These are phyloP conservation scores for Cyberlindnera meyerae DNA, from an alignment of 805 yeast species.

Conservation along the genomic window DNA sequence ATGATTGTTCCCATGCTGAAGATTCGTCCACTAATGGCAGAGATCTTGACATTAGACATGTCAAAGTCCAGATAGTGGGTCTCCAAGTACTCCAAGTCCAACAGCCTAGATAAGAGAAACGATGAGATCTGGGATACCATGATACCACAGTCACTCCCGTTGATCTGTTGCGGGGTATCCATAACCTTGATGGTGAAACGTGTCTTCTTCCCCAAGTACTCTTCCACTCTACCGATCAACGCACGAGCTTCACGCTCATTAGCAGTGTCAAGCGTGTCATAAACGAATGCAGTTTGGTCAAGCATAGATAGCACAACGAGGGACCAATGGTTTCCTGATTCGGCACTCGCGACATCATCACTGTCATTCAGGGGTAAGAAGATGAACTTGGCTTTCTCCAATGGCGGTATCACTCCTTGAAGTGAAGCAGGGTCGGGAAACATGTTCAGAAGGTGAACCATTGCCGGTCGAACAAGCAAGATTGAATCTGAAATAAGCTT, in stretches of 20 bases:
- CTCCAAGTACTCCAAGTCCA: slow-evolving; percentile 24
- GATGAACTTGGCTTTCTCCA: slow-evolving; percentile 42
- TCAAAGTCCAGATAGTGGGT: slow-evolving; percentile 34
- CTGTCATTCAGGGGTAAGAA: slow-evolving; percentile 68
- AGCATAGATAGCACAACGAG: slow-evolving; percentile 47
- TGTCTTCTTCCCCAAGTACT: slow-evolving; percentile 14
- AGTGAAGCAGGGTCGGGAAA: slow-evolving; percentile 41
- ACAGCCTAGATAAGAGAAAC: slow-evolving; percentile 29
- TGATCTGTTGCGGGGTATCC: slow-evolving; percentile 52
- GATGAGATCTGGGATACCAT: slow-evolving; percentile 32
- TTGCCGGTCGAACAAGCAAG: slow-evolving; percentile 50
- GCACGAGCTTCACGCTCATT: slow-evolving; percentile 22
- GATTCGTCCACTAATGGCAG: slow-evolving; percentile 45
- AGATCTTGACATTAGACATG: slow-evolving; percentile 36
- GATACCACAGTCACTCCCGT: slow-evolving; percentile 63
- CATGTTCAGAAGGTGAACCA: slow-evolving; percentile 57
- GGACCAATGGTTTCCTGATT: slow-evolving; percentile 78
- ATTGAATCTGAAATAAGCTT: slow-evolving; percentile 30
- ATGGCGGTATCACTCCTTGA: slow-evolving; percentile 40
- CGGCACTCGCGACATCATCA: slow-evolving; percentile 51
- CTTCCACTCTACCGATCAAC: slow-evolving; percentile 21
- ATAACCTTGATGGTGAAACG: slow-evolving; percentile 22
- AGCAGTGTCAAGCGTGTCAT: slow-evolving; percentile 45
- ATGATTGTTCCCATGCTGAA: slow-evolving; percentile 35
- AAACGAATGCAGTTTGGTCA: slow-evolving; percentile 45